Base-by-base conservation (phyloP, 148 eudicot species). In the Pouteria glomerata region DNA sequence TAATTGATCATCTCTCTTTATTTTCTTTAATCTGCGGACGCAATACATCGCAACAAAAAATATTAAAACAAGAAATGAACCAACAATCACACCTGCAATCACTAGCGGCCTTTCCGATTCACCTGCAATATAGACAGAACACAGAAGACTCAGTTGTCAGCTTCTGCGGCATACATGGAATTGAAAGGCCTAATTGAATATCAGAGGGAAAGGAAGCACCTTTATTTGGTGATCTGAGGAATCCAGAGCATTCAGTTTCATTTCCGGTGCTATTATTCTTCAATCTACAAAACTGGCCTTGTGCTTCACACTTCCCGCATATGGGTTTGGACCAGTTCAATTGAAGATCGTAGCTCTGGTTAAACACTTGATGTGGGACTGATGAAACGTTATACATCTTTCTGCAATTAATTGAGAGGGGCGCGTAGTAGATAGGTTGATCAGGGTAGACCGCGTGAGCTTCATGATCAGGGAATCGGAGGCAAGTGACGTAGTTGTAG, bases 341-440 rank as follows among this genome's bases (percentile, higher is more conserved):
- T 4, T 7, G 69, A 7, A 47, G 33, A 24, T 45, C 69, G 15
- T 3, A 10, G 6, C 13, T 30, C 30, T 41, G 15, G 8, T 23
- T 4, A 41, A 29, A 27, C 19, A 48, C 33, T 29, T 24, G 14
- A 16, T 0, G 1, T 0, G 57, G 55, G 27, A 30, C 35, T n/a
- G 42, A 67, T 1, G 30, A 21, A 19, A 59, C 31, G 6, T 1
- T 1, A 19, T 29, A 10, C 42, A 31, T 8, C 41, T 68, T 48
- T 50, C 42, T 66, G 57, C 71, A 68, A 13, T n/a, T n/a, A n/a
- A 19, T 48, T 31, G n/a, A 8, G 2, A 11, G 10, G n/a, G 59
- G 16, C 13, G 0, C 0, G 0, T 11, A 10, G 39, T 26, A 1
- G 58, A 29, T 11, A 2, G 0, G 0, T 12, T 0, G 0, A 0